Conservation (phyloP, 257 asterid species). For the Ballota nigra region DNA sequence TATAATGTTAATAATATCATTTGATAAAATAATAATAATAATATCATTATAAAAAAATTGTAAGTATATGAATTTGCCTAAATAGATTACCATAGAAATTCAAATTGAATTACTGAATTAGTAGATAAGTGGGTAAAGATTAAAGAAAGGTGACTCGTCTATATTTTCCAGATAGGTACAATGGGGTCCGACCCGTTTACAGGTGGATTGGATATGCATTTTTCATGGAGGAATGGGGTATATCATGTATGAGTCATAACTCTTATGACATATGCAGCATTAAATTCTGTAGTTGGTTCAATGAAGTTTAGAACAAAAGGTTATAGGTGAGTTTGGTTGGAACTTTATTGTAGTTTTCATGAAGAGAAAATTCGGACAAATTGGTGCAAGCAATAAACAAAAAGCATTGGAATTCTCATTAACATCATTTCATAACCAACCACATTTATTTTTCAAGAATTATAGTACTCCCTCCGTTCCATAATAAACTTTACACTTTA, state of each 20-base stretch:
- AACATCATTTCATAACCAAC: slow-evolving; percentile 8
- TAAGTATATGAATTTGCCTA: no score
- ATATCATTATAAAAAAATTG: no score
- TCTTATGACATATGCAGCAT: slow-evolving; percentile 19
- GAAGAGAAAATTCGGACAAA: slow-evolving; percentile 11
- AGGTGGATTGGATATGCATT: slow-evolving; percentile 10
- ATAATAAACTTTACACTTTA: no score
- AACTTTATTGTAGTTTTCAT: slow-evolving; percentile 23
- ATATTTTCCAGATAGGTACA: neutral
- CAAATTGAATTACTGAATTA: neutral
- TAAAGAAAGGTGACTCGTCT: neutral
- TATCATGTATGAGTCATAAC: neutral
- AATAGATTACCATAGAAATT: neutral
- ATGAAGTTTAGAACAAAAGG: slow-evolving; percentile 26
- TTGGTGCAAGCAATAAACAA: slow-evolving; percentile 3
- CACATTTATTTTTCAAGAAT: neutral
- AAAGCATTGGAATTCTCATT: neutral
- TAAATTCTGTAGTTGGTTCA: slow-evolving; percentile 33
- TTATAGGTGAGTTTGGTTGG: slow-evolving; percentile 34
- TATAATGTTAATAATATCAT: no score
- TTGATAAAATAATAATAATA: no score
- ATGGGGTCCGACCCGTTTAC: neutral
- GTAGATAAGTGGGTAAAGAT: neutral
- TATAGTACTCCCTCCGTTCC: neutral
- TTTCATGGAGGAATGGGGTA: neutral